Percentiles rank a stretch among this genome's conserved stretches.
Evolutionary conservation across 2,329 filamentous ascomycete species (phyloP).

Genomic region (Fusarium praegraminearum): DNA sequence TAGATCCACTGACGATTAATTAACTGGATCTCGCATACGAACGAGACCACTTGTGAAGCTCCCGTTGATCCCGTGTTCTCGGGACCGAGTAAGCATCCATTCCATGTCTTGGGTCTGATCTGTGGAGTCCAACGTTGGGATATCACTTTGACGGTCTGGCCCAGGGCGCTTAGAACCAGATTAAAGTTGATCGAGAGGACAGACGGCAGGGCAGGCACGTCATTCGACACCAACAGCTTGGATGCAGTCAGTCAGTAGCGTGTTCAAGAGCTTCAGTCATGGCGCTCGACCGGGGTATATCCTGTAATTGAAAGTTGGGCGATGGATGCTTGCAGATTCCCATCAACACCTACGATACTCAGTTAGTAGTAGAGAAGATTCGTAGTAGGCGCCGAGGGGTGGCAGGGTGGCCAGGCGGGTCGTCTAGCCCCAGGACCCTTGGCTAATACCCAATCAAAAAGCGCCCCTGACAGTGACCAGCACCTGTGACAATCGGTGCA

Average conservation of each 20-base stretch:
- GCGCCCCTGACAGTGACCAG: constrained; percentile 20
- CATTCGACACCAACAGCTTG: constrained; percentile 45
- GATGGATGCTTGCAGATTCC: constrained; percentile 14
- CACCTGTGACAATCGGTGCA: constrained; percentile 44
- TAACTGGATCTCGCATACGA: constrained; percentile 25
- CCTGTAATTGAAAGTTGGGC: not conserved
- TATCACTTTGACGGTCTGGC: constrained; percentile 30
- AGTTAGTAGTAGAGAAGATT: constrained; percentile 1
- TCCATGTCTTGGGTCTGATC: constrained; percentile 16
- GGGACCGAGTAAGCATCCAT: constrained; percentile 20
- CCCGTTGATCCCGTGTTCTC: constrained; percentile 32
- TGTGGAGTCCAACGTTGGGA: constrained; percentile 28
- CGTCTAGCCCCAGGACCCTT: constrained; percentile 20
- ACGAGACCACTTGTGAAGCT: constrained; percentile 22
- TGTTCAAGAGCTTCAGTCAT: constrained; percentile 19
- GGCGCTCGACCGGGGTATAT: constrained; percentile 25
- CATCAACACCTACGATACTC: not conserved
- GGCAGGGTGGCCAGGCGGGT: constrained; percentile 7
- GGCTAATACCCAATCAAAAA: constrained; percentile 23
- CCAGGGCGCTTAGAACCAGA: constrained; percentile 44
- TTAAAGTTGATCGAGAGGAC: constrained; percentile 27
- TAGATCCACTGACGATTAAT: constrained; percentile 37
- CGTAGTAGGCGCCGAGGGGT: constrained; percentile 33
- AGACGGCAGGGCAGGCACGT: constrained; percentile 36
- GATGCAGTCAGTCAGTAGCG: constrained; percentile 35